A percentile compares a stretch with the other conserved stretches of the same genome.
Conservation (phyloP, 1,139 yeast species). For the Saccharomyces pastorianus region DNA sequence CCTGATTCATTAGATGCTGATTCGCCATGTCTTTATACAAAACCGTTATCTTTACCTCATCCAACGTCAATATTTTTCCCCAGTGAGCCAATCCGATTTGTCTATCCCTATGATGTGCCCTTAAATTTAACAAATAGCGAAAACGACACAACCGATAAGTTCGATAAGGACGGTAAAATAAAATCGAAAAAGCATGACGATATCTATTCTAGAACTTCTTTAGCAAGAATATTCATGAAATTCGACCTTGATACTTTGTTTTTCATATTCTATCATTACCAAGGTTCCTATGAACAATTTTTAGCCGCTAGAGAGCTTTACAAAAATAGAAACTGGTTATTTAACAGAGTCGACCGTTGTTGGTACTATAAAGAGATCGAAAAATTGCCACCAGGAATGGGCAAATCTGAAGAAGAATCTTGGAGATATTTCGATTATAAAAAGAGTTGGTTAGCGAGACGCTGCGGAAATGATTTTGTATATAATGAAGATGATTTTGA, state of each 20-base stretch:
- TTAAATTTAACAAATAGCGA: conserved; percentile 21
- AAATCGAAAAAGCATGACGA: conserved; percentile 16
- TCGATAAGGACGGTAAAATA: conserved; percentile 5
- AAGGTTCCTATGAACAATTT: conserved; percentile 62
- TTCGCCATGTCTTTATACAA: conserved; percentile 71
- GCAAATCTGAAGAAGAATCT: conserved; percentile 42
- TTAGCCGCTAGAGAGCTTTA: conserved; percentile 79
- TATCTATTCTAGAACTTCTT: conserved; percentile 29
- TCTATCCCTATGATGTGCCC: conserved; percentile 32
- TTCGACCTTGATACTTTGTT: conserved; percentile 84
- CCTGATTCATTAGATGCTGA: conserved; percentile 93
- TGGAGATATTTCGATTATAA: conserved; percentile 87
- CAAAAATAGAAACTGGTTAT: conserved; percentile 74
- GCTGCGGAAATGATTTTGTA: conserved; percentile 34
- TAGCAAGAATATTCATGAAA: conserved; percentile 49
- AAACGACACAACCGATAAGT: background rate
- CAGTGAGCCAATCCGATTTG: conserved; percentile 55
- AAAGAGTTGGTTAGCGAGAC: conserved; percentile 79
- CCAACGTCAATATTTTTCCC: conserved; percentile 92
- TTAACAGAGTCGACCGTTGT: conserved; percentile 64
- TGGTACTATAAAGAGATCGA: conserved; percentile 75
- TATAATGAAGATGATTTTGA: conserved; percentile 52
- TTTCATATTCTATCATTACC: conserved; percentile 78
- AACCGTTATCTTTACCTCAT: conserved; percentile 61
- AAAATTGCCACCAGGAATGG: conserved; percentile 36